Conservation (phyloP, 1,139 yeast species). For the Diutina mesorugosa region DNA sequence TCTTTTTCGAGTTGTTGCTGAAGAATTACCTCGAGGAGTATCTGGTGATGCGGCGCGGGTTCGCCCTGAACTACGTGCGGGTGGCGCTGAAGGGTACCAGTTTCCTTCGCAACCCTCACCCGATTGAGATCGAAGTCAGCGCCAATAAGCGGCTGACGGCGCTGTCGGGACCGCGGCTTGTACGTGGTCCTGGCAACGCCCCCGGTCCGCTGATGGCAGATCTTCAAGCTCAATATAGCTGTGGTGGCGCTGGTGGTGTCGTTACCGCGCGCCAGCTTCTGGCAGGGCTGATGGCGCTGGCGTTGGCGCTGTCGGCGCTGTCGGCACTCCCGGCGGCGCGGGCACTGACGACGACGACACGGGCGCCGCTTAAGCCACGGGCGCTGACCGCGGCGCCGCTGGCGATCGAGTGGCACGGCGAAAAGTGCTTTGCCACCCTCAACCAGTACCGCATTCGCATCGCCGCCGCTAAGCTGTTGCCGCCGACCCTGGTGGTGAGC, state of each 20-base stretch:
- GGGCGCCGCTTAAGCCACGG: not conserved
- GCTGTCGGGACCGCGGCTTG: not conserved
- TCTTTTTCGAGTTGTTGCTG: slow-evolving; percentile 64
- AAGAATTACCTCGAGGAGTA: slow-evolving; percentile 63
- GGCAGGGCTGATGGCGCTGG: not conserved
- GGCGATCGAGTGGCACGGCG: not conserved
- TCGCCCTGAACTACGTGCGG: slow-evolving; percentile 63
- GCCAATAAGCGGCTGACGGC: not conserved
- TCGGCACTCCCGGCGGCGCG: not conserved
- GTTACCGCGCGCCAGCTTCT: slow-evolving; percentile 1
- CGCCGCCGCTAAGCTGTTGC: not conserved
- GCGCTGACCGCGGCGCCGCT: not conserved
- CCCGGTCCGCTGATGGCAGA: not conserved
- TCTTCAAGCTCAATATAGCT: not conserved
- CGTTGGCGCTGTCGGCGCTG: not conserved
- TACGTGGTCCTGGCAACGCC: not conserved
- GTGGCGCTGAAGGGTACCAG: slow-evolving; percentile 40
- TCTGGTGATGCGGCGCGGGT: slow-evolving; percentile 65
- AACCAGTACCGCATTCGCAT: not conserved
- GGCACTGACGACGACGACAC: not conserved
- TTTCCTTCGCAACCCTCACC: slow-evolving; percentile 15
- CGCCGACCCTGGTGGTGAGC: not conserved
- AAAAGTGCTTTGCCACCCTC: not conserved
- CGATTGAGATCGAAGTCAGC: not conserved
- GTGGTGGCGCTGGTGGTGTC: not conserved